Evolutionary conservation across 345 rosid species (phyloP).

Genomic region (Arabidopsis suecica): DNA sequence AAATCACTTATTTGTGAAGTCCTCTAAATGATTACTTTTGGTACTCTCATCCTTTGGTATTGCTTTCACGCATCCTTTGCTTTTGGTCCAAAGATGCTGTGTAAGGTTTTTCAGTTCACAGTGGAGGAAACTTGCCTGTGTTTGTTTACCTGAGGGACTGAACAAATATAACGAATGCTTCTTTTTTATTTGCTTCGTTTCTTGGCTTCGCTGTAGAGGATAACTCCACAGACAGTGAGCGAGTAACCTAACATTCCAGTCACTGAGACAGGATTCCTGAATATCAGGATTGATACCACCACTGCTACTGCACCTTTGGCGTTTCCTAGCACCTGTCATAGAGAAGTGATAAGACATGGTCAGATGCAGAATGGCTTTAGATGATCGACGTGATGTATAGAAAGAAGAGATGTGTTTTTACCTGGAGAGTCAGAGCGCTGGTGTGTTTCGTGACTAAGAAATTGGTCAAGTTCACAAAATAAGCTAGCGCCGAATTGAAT

Average conservation of each 20-base stretch:
- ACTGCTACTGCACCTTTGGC: constrained; percentile 72
- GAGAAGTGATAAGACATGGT: not conserved
- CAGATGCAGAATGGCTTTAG: constrained; percentile 7
- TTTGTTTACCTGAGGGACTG: constrained; percentile 36
- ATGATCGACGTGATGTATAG: not conserved
- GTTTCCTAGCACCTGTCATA: constrained; percentile 63
- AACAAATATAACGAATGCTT: constrained; percentile 22
- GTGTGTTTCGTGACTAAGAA: constrained; percentile 66
- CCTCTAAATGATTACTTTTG: constrained; percentile 33
- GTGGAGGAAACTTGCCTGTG: constrained; percentile 25
- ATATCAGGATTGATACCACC: constrained; percentile 61
- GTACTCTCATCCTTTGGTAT: constrained; percentile 36
- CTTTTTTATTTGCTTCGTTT: constrained; percentile 51
- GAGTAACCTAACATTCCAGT: constrained; percentile 67
- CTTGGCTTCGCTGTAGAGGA: constrained; percentile 62
- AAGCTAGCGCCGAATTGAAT: constrained; percentile 60
- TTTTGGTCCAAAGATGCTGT: constrained; percentile 39
- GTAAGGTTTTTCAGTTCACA: constrained; percentile 24
- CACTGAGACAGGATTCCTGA: constrained; percentile 61
- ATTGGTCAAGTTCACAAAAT: constrained; percentile 63
- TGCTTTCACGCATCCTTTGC: constrained; percentile 33
- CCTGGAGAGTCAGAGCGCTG: constrained; percentile 67
- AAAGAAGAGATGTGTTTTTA: constrained; percentile 30
- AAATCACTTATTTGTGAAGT: constrained; percentile 38
- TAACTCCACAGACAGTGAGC: constrained; percentile 58